Evolutionary conservation across 108 stramenopile species (phyloP).

Genomic region (Cyclotella kingstonii): DNA sequence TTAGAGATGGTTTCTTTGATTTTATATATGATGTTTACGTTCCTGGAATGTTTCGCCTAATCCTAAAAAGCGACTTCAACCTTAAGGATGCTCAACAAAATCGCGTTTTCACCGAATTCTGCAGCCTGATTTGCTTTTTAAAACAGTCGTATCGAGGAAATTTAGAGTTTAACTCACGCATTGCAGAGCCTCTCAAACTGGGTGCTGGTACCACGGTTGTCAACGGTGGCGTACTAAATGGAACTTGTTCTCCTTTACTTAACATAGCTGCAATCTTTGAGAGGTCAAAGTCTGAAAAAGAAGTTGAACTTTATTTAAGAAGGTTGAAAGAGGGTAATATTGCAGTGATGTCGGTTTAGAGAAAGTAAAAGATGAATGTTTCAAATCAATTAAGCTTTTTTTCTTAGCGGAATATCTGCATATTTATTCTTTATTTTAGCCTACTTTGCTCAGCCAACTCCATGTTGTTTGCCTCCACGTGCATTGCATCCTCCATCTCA

Average conservation of each 20-base stretch:
- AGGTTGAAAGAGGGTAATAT: constrained; percentile 9
- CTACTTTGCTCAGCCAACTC: constrained; percentile 7
- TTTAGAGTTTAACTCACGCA: constrained; percentile 22
- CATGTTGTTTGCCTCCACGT: constrained; percentile 30
- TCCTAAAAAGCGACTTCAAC: constrained; percentile 28
- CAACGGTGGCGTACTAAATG: not conserved
- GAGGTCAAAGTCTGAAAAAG: constrained; percentile 18
- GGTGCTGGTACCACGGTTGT: too few relatives aligned
- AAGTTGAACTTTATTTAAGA: constrained; percentile 12
- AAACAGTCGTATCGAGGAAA: constrained; percentile 21
- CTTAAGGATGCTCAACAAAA: constrained; percentile 29
- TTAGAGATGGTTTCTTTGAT: constrained; percentile 24
- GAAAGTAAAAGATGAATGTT: too few relatives aligned
- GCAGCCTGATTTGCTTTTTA: constrained; percentile 16
- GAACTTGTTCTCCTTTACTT: not conserved
- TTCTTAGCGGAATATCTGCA: too few relatives aligned
- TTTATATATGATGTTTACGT: constrained; percentile 26
- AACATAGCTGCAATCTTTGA: constrained; percentile 14
- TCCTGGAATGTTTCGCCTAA: constrained; percentile 21
- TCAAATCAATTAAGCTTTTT: too few relatives aligned
- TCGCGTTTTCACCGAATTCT: constrained; percentile 28
- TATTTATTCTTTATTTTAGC: too few relatives aligned
- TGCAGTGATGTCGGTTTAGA: too few relatives aligned
- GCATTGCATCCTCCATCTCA: constrained; percentile 38
- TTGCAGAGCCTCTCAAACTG: too few relatives aligned